These are phyloP conservation scores for Cyberlindnera meyerae DNA, from an alignment of 805 yeast species.

Conservation along the genomic window DNA sequence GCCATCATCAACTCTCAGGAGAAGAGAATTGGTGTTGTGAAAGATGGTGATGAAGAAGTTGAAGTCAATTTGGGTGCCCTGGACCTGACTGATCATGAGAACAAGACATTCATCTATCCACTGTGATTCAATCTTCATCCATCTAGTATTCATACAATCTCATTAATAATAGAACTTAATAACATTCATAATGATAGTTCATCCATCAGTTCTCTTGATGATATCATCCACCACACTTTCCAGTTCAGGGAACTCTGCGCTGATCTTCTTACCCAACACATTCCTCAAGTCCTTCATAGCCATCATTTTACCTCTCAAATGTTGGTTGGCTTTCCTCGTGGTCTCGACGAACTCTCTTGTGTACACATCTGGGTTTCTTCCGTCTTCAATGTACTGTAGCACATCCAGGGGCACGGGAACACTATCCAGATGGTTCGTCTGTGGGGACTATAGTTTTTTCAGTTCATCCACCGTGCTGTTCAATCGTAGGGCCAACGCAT, in stretches of 20 bases:
- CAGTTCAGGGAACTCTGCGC: constrained; percentile 76
- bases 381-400: constrained; percentile 89
- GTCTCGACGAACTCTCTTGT: constrained; percentile 95
- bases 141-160: no score
- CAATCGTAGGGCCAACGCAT: constrained; percentile 39
- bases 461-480: constrained; percentile 40
- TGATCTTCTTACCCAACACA: constrained; percentile 62
- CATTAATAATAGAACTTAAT: no score
- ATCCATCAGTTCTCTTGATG: constrained; percentile 36
- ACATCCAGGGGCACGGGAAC: constrained; percentile 74
- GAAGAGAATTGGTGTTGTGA: constrained; percentile 26
- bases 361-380: constrained; percentile 94
- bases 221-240: constrained; percentile 53
- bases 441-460: constrained; percentile 28
- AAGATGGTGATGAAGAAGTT: constrained; percentile 29
- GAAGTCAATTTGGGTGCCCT: constrained; percentile 37
- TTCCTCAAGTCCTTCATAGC: constrained; percentile 64
- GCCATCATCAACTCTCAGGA: constrained; percentile 16
- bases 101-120: constrained; percentile 47
- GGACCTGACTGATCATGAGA: constrained; percentile 50
- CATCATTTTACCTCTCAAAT: constrained; percentile 74
- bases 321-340: constrained; percentile 84
- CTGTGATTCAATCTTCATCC: constrained; percentile 17
- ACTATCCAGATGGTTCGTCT: constrained; percentile 31
- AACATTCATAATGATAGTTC: no score